These are phyloP conservation scores for Phytophthora meadii DNA, from an alignment of 352 stramenopile genomes.

Conservation along the genomic window DNA sequence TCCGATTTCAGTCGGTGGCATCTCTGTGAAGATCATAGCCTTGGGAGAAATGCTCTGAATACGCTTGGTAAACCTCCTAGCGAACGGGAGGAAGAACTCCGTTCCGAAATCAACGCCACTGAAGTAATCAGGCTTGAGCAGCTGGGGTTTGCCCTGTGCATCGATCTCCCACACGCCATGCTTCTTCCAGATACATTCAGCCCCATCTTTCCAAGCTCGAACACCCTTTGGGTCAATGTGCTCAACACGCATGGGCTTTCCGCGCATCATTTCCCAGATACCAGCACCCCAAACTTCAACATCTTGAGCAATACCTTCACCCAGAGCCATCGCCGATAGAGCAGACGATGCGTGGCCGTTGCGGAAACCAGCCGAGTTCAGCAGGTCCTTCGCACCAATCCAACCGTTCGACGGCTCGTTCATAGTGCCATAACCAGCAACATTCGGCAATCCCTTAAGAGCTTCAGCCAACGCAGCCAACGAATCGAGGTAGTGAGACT, in stretches of 20 bases:
- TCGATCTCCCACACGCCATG: slow-evolving; percentile 74
- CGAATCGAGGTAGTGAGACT: slow-evolving; percentile 83
- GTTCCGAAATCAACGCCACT: slow-evolving; percentile 62
- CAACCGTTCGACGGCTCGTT: slow-evolving; percentile 87
- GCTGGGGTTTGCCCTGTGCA: slow-evolving; percentile 32
- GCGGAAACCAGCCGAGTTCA: slow-evolving; percentile 52
- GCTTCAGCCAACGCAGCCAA: slow-evolving; percentile 66
- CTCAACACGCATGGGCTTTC: slow-evolving; percentile 43
- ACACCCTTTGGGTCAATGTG: slow-evolving; percentile 54
- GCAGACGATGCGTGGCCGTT: slow-evolving; percentile 67
- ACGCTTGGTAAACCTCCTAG: slow-evolving; percentile 49
- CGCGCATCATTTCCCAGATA: slow-evolving; percentile 64
- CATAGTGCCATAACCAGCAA: slow-evolving; percentile 90
- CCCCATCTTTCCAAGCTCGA: slow-evolving; percentile 65
- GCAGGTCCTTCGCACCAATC: slow-evolving; percentile 63
- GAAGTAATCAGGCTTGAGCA: slow-evolving; percentile 76
- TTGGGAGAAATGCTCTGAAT: slow-evolving; percentile 62
- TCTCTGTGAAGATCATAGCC: slow-evolving; percentile 78
- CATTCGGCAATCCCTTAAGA: slow-evolving; percentile 73
- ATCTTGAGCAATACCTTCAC: slow-evolving; percentile 58
- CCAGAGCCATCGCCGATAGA: slow-evolving; percentile 79
- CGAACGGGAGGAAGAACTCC: slow-evolving; percentile 82
- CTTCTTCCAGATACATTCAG: slow-evolving; percentile 75
- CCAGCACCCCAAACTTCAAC: slow-evolving; percentile 73
- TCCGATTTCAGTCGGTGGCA: slow-evolving; percentile 72